phyloP scores from a whole-genome alignment of 2,329 filamentous ascomycete genomes.

The Dissoconium aciculare region DNA sequence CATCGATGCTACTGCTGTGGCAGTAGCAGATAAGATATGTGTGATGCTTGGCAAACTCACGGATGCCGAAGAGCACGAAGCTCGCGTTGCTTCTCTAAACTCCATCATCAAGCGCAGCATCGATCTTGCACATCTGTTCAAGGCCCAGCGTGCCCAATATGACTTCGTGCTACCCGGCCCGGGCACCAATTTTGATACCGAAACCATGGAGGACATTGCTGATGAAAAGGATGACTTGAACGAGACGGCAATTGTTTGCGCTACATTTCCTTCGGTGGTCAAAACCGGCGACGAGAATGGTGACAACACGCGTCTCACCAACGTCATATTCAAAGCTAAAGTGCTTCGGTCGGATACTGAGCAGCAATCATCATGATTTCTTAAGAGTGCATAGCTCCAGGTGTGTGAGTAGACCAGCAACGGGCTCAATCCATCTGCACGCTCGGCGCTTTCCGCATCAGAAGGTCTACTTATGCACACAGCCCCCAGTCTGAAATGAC shows the following conservation, averaged over 20 bases:
- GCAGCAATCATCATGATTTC: conserved; percentile 2
- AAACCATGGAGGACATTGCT: conserved; percentile 51
- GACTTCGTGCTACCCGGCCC: conserved; percentile 18
- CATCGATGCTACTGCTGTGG: conserved; percentile 11
- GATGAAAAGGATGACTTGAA: conserved; percentile 41
- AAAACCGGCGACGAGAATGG: conserved; percentile 53
- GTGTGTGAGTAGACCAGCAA: conserved; percentile 4
- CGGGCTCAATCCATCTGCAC: neutral
- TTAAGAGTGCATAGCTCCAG: conserved; percentile 4
- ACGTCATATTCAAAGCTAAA: conserved; percentile 51
- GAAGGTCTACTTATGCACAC: too few species aligned
- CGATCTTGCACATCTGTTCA: conserved; percentile 19
- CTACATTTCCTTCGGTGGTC: conserved; percentile 49
- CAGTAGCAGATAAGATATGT: conserved; percentile 17
- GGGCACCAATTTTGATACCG: conserved; percentile 35
- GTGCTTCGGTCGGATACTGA: conserved; percentile 37
- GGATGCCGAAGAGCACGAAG: conserved; percentile 12
- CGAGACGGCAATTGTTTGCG: conserved; percentile 43
- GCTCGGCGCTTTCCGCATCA: conserved; percentile 2
- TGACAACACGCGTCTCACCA: conserved; percentile 44
- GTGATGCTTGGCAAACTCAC: conserved; percentile 15
- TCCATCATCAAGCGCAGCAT: conserved; percentile 18
- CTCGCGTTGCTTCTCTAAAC: conserved; percentile 13
- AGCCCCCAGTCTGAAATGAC: too few species aligned
- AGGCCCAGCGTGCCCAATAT: conserved; percentile 20